Base-by-base conservation (phyloP, 768 basidiomycete genomes). In the Lentinula edodes region DNA sequence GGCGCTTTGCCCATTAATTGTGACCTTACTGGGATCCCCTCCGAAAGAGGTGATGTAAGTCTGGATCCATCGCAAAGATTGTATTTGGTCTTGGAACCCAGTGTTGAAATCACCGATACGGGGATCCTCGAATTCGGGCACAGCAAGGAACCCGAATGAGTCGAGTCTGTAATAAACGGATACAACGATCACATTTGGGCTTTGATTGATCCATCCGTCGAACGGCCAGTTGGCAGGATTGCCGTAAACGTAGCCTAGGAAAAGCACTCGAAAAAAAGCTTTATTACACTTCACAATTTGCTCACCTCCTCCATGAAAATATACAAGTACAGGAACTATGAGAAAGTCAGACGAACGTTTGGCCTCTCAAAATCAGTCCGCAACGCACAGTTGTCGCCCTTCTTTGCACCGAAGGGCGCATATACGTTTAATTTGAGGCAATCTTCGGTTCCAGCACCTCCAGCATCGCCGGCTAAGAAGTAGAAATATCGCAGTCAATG, bases 391-490 rank as follows among this genome's bases (percentile, higher is more conserved):
- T 82, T 78, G 62, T 79, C 80, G 1, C 78, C 74, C 28, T 70
- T 65, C 38, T 76, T 80, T 3, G 80, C 77, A 6, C 77, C 76
- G 6, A 74, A 71, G 2, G 87, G 86, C 9, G 83, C 71, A 61
- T 87, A 88, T 12, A 89, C 76, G 67, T 88, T 86, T n/a, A 87
- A 73, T 52, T 87, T 87, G 38, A 88, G 70, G 64, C 85, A 88
- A 63, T 88, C 86, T 71, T 88, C 86, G 46, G 80, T 82, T 10
- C 87, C 86, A 12, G 84, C 83, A 34, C 86, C 85, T 52, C 86
- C 85, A 23, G 80, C 77, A 66, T 85, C 85, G 8, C 81, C 82
- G 18, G 51, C 82, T 85, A 43, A 6, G 63, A 32, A 18, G 62
- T 18, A 23, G n/a, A 42, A 6, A 16, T 58, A 20, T 39, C 1